Evolutionary conservation across 2,329 filamentous ascomycete species (phyloP), one percentile per base, ranked within the genome.

Genomic region (Fusarium avenaceum): DNA sequence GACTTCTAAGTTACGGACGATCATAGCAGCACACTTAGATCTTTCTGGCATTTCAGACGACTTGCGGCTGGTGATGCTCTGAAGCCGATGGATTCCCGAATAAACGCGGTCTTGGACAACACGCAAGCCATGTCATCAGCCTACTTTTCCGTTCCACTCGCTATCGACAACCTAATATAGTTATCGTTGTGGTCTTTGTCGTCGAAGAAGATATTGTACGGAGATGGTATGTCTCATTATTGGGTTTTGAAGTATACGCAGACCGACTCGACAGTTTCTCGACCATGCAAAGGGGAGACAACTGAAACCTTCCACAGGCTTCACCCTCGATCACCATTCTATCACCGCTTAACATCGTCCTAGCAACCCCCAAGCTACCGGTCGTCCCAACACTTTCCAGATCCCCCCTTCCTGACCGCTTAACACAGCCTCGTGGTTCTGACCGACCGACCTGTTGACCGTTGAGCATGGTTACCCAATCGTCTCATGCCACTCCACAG

Each of bases 341-440:
- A 33, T 47, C 45, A 47, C 43, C 48, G 55, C 52, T 45, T 42
- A 42, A 46, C 20, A 51, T 46, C 30, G 32, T 50, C 54, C 46
- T 56, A 44, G 48, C 30, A 44, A 51, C 40, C 39, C 38, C 46
- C 38, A 56, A 19, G 40, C 28, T 51, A 26, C 33, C 47, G 28
- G 20, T 19, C 56, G 53, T 40, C 43, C 39, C 22, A 50, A 24
- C 28, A 61, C 32, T 33, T 50, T 28, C 17, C 26, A 42, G 28
- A 42, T 46, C 30, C 44, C 44, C 56, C 48, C 44, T 45, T 63
- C 30, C 51, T 69, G 57, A 63, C 61, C 65, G 57, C 65, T 32
- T 24, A 53, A 50, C 48, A 52, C 26, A 51, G 39, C 42, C 46
- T 44, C 43, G 39, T 62, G 35, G 50, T 38, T 50, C 19, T 48